phyloP scores from a whole-genome alignment of 208 protist species.

The Crithidia sp. region DNA sequence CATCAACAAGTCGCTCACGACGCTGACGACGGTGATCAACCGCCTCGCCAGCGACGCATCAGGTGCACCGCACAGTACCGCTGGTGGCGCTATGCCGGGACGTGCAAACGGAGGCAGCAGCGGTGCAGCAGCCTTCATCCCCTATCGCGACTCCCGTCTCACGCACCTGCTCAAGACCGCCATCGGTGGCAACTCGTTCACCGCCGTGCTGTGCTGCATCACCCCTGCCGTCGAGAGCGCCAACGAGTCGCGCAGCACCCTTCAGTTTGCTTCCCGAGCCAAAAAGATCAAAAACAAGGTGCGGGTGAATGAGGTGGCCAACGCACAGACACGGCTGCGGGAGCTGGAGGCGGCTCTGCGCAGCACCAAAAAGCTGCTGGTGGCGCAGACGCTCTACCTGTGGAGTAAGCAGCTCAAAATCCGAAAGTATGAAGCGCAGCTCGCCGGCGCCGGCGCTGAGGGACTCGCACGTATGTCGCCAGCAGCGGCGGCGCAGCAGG shows the following conservation, averaged over 20 bases:
- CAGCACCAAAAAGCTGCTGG: constrained; percentile 42
- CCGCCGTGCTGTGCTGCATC: constrained; percentile 81
- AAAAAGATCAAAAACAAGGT: constrained; percentile 75
- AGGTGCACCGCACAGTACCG: neutral
- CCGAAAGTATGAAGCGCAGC: constrained; percentile 34
- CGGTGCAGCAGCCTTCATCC: constrained; percentile 59
- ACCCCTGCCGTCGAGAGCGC: constrained; percentile 61
- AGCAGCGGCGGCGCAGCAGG: no score
- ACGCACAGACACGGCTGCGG: constrained; percentile 53
- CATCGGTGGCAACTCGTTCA: constrained; percentile 96
- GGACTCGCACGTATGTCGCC: neutral
- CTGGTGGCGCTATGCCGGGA: constrained; percentile 21
- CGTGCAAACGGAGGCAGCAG: constrained; percentile 3
- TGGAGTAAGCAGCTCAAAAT: constrained; percentile 71
- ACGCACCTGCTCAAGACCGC: constrained; percentile 93
- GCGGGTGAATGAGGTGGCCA: constrained; percentile 62
- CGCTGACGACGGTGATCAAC: constrained; percentile 80
- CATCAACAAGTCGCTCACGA: constrained; percentile 90
- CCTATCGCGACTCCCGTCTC: constrained; percentile 93
- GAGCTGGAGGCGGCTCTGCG: constrained; percentile 53
- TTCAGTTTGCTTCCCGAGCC: constrained; percentile 77
- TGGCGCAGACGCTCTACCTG: constrained; percentile 72
- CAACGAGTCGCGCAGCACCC: constrained; percentile 80
- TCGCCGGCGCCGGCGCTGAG: neutral
- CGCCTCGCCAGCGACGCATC: constrained; percentile 40